phyloP scores from a whole-genome alignment of 2,329 filamentous ascomycete species.

The Penicillium glabrum region DNA sequence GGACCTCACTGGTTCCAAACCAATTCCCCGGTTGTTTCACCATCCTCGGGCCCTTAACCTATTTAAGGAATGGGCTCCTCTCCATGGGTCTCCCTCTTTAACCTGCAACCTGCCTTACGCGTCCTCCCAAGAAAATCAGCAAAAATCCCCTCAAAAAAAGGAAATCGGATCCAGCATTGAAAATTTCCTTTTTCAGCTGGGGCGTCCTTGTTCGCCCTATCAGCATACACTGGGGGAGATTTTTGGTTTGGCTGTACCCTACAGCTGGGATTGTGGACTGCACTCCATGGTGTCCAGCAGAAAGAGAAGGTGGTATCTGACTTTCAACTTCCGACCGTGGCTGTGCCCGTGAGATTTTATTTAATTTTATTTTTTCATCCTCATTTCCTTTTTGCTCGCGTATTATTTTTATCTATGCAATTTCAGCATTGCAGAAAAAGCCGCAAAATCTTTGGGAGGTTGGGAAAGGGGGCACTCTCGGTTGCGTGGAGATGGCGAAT shows the following conservation, averaged over 20 bases:
- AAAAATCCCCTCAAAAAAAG: neutral
- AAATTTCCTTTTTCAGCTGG: neutral
- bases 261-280: too few relatives aligned
- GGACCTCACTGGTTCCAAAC: slow-evolving; percentile 15
- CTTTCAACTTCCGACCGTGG: slow-evolving; percentile 3
- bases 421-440: neutral
- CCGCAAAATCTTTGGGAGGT: neutral
- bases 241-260: too few relatives aligned
- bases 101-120: slow-evolving; percentile 30
- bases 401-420: neutral
- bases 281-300: neutral
- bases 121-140: slow-evolving; percentile 19
- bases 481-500: neutral
- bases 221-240: neutral
- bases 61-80: slow-evolving; percentile 16
- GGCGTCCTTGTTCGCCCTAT: too few relatives aligned
- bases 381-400: neutral
- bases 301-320: slow-evolving; percentile 7
- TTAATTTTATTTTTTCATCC: neutral
- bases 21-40: slow-evolving; percentile 28
- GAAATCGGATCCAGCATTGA: neutral
- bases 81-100: slow-evolving; percentile 14
- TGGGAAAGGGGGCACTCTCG: neutral
- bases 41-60: slow-evolving; percentile 30
- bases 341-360: neutral